Evolutionary conservation across 768 basidiomycete species (phyloP).

Genomic region (Mycena crocata): DNA sequence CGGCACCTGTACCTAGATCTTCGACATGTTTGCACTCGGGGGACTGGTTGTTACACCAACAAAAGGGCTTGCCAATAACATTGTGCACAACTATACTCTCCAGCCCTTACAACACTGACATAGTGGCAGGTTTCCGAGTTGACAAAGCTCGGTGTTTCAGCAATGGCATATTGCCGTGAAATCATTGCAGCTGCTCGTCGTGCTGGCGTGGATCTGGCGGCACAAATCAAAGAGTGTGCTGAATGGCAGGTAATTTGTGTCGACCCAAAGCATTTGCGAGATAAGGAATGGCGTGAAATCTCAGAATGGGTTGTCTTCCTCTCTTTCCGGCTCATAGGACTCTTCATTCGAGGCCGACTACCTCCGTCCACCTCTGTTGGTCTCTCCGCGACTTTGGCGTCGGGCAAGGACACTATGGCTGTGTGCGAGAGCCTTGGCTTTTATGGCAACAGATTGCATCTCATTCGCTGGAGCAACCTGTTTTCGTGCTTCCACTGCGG

Average conservation of each 20-base stretch:
- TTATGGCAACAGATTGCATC: not conserved
- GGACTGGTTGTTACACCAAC: not conserved
- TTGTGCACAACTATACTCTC: not conserved
- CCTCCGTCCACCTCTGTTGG: not conserved
- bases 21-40: too few species aligned
- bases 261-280: not conserved
- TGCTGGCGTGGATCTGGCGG: not conserved
- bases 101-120: not conserved
- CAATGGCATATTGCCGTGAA: not conserved
- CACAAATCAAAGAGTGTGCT: not conserved
- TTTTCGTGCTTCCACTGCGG: not conserved
- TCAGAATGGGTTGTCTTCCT: too few species aligned
- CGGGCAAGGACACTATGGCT: not conserved
- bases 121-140: not conserved
- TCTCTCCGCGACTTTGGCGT: not conserved
- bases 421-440: not conserved
- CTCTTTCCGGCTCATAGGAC: not conserved
- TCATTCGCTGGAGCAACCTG: slow-evolving; percentile 7
- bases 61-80: not conserved
- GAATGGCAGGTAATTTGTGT: slow-evolving; percentile 2
- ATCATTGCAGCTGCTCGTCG: not conserved
- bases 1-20: not conserved
- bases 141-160: not conserved
- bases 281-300: not conserved
- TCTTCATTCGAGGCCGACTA: not conserved